Conservation (phyloP, 78 protist genomes). For the Creolimax fragrantissima region DNA sequence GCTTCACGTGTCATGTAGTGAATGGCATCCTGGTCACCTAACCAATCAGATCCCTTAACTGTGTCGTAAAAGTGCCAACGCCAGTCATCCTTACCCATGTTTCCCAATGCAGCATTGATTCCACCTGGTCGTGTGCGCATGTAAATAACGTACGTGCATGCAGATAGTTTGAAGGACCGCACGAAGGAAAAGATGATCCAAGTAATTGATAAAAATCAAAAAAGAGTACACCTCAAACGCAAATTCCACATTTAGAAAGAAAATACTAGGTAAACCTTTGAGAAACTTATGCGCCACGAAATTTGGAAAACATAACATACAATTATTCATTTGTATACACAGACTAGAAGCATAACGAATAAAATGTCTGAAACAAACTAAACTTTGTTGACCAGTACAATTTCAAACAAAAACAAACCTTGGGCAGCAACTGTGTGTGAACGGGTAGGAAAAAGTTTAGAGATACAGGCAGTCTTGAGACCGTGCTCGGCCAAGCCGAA, state of each 20-base stretch:
- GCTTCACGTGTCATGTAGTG: constrained; percentile 97
- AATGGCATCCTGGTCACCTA: constrained; percentile 86
- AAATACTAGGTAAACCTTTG: too few species aligned
- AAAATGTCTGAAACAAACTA: too few species aligned
- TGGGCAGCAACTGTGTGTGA: constrained; percentile 98
- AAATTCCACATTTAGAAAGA: too few species aligned
- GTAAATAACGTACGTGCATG: neutral
- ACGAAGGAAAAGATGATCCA: neutral
- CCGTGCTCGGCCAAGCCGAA: constrained; percentile 88
- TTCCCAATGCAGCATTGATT: constrained; percentile 96
- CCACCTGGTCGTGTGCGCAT: constrained; percentile 91
- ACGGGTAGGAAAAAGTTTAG: constrained; percentile 97
- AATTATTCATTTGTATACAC: too few species aligned
- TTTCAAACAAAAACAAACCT: neutral
- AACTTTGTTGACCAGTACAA: too few species aligned
- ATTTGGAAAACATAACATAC: too few species aligned
- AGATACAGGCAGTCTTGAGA: constrained; percentile 85
- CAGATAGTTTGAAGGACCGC: neutral
- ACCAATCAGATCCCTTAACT: constrained; percentile 91
- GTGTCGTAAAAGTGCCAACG: constrained; percentile 98
- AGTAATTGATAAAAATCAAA: neutral
- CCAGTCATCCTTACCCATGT: constrained; percentile 95
- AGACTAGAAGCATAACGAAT: too few species aligned
- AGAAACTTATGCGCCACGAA: too few species aligned
- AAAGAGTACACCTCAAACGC: neutral